phyloP scores from a whole-genome alignment of 1,284 basidiomycete species.

The Filobasidium uniguttulatum region DNA sequence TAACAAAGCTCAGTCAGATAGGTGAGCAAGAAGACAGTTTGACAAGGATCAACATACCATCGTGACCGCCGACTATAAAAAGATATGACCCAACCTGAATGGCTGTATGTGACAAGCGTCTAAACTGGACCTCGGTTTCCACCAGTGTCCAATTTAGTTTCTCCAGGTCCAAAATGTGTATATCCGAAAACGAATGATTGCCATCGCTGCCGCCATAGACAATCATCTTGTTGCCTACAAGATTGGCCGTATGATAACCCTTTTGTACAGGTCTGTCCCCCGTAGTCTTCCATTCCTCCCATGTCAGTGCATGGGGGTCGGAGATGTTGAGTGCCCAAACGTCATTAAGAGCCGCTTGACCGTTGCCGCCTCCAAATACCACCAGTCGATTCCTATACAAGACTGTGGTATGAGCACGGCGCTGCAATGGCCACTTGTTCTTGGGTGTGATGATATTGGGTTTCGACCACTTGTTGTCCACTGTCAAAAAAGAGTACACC shows the following conservation, averaged over 20 bases:
- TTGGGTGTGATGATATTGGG: slow-evolving; percentile 24
- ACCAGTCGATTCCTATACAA: slow-evolving; percentile 59
- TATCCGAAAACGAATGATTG: slow-evolving; percentile 58
- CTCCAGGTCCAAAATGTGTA: slow-evolving; percentile 78
- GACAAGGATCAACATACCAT: slow-evolving; percentile 36
- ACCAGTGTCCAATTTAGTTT: slow-evolving; percentile 57
- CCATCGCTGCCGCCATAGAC: slow-evolving; percentile 39
- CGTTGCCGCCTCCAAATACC: slow-evolving; percentile 85
- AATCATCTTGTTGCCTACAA: slow-evolving; percentile 56
- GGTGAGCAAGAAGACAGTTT: not conserved
- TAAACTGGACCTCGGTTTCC: slow-evolving; percentile 45
- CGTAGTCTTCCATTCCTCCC: slow-evolving; percentile 42
- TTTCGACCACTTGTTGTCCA: slow-evolving; percentile 51
- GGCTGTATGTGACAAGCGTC: slow-evolving; percentile 69
- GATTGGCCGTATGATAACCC: slow-evolving; percentile 80
- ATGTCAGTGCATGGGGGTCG: slow-evolving; percentile 30
- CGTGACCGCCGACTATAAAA: slow-evolving; percentile 78
- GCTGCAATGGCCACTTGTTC: slow-evolving; percentile 45
- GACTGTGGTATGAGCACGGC: slow-evolving; percentile 76
- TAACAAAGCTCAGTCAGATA: too few species aligned
- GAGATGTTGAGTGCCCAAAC: slow-evolving; percentile 65
- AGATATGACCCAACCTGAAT: slow-evolving; percentile 89
- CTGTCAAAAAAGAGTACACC: slow-evolving; percentile 7
- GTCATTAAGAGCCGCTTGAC: slow-evolving; percentile 73
- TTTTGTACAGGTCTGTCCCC: slow-evolving; percentile 44